Conservation (phyloP, 1,139 yeast genomes). For the Hemisphaericaspora subhashii region DNA sequence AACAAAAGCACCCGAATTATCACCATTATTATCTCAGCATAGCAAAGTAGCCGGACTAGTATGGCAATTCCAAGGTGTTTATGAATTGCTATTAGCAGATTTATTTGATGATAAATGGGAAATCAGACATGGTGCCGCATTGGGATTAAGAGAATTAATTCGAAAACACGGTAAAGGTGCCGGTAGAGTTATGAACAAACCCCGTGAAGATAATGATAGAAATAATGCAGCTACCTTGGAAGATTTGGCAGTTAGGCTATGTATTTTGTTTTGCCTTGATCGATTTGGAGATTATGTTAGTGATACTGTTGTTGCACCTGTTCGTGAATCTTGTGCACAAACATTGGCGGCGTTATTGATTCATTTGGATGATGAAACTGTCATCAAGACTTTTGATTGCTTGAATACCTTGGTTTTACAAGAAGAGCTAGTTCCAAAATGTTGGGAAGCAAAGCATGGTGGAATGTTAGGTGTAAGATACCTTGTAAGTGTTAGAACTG, state of each 20-base stretch:
- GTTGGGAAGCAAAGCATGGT: conserved; percentile 99
- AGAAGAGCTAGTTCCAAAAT: conserved; percentile 43
- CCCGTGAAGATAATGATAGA: conserved; percentile 58
- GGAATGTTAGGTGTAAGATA: conserved; percentile 94
- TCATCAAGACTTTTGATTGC: conserved; percentile 61
- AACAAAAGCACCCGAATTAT: conserved; percentile 64
- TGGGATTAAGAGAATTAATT: conserved; percentile 86
- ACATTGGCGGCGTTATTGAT: conserved; percentile 83
- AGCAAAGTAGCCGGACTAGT: conserved; percentile 74
- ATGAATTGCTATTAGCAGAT: conserved; percentile 76
- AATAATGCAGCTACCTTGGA: conserved; percentile 75
- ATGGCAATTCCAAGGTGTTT: conserved; percentile 98
- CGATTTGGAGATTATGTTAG: conserved; percentile 97
- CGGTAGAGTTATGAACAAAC: conserved; percentile 72
- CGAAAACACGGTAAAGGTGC: conserved; percentile 85
- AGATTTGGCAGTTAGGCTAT: conserved; percentile 81
- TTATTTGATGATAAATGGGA: conserved; percentile 91
- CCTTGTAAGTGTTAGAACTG: conserved; percentile 87
- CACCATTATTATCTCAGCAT: conserved; percentile 74
- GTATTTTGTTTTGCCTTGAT: conserved; percentile 89
- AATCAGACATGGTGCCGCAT: conserved; percentile 91
- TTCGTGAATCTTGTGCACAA: conserved; percentile 95
- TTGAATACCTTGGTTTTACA: conserved; percentile 75
- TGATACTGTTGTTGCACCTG: conserved; percentile 98
- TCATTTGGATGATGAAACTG: conserved; percentile 59